A percentile compares a stretch with the other conserved stretches of the same genome.
Conservation (phyloP, 2,329 filamentous ascomycete genomes). For the Aspergillus novoparasiticus region DNA sequence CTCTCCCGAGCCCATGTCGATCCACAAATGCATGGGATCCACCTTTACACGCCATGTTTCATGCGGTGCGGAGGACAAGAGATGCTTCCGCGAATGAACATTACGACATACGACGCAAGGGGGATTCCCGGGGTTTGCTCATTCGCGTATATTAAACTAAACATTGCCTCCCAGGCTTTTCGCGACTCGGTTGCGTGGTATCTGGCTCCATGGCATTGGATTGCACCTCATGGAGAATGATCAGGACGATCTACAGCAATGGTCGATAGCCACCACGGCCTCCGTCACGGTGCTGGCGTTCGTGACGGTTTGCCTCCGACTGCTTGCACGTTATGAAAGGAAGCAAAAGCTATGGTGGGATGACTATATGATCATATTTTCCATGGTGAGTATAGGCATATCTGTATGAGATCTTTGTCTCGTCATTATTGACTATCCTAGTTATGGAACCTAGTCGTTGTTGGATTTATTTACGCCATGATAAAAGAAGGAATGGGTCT, state of each 20-base stretch:
- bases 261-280: conserved; percentile 45
- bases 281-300: conserved; percentile 48
- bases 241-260: conserved; percentile 44
- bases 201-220: neutral
- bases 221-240: conserved; percentile 11
- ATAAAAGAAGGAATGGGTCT: conserved; percentile 51
- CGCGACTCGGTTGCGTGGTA: neutral
- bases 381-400: conserved; percentile 44
- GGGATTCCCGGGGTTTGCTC: neutral
- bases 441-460: conserved; percentile 36
- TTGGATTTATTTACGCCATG: conserved; percentile 55
- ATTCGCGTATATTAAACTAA: neutral
- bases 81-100: neutral
- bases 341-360: conserved; percentile 54
- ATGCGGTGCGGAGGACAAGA: neutral
- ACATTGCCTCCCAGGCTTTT: neutral
- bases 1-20: neutral
- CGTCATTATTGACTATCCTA: neutral
- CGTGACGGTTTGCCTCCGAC: conserved; percentile 42
- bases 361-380: conserved; percentile 54
- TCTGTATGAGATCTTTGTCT: neutral
- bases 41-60: conserved; percentile 1
- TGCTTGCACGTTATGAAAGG: conserved; percentile 47
- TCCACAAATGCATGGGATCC: neutral
- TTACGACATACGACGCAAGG: neutral